phyloP scores from a whole-genome alignment of 441 rosid genomes.

The Kokia cookei region DNA sequence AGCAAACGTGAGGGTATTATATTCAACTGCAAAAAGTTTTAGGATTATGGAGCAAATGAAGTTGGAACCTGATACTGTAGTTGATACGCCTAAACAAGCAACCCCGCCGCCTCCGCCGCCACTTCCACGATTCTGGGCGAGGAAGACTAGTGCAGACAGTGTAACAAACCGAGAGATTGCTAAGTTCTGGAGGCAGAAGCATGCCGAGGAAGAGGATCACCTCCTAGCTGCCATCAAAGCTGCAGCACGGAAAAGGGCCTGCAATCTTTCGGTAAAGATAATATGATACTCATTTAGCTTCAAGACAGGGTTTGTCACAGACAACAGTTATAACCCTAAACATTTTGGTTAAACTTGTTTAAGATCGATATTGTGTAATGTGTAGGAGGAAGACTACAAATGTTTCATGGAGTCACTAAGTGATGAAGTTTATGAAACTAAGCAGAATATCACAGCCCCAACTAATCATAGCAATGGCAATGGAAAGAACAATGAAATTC shows the following conservation, averaged over 20 bases:
- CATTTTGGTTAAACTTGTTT: neutral
- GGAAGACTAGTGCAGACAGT: conserved; percentile 32
- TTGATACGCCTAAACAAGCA: conserved; percentile 12
- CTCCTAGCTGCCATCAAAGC: conserved; percentile 74
- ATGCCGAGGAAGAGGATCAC: conserved; percentile 71
- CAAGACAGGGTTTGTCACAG: neutral
- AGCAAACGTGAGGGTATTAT: neutral
- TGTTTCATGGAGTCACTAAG: conserved; percentile 51
- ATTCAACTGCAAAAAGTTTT: neutral
- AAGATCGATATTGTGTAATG: conserved; percentile 11
- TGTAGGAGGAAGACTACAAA: conserved; percentile 48
- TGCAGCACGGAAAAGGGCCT: conserved; percentile 65
- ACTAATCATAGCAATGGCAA: neutral
- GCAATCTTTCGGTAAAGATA: conserved; percentile 52
- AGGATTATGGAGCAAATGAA: conserved; percentile 34
- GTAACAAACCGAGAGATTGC: conserved; percentile 78
- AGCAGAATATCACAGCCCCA: neutral
- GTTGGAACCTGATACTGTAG: conserved; percentile 18
- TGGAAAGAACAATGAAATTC: conserved; percentile 32
- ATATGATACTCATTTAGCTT: neutral
- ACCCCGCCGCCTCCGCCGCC: conserved; percentile 40
- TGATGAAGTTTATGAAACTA: conserved; percentile 21
- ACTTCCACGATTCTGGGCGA: conserved; percentile 37
- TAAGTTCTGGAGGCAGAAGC: conserved; percentile 73
- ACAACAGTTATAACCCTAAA: neutral